Evolutionary conservation across 192 early-diverging fungal genomes (phyloP).

Genomic region (Coemansia sp.): DNA sequence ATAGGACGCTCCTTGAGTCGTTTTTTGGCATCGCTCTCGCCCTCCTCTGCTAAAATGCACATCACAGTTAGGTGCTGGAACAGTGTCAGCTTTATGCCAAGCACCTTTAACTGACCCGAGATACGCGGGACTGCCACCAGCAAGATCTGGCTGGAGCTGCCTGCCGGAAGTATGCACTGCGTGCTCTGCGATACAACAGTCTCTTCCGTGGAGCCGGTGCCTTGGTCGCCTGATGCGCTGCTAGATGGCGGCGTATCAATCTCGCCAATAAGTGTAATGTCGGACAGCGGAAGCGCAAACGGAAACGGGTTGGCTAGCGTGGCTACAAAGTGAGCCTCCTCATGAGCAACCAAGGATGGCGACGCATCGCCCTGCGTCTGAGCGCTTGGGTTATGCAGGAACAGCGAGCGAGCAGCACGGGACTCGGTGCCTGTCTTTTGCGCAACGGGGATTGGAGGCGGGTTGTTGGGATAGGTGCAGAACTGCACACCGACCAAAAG

Average conservation of each 20-base stretch:
- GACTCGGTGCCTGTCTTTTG: not conserved
- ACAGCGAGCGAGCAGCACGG: conserved; percentile 12
- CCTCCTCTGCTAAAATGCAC: conserved; percentile 28
- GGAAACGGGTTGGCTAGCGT: conserved; percentile 47
- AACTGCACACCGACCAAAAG: conserved; percentile 41
- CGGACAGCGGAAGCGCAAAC: conserved; percentile 32
- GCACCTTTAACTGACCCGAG: conserved; percentile 19
- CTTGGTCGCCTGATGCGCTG: not conserved
- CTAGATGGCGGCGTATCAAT: not conserved
- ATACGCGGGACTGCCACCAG: conserved; percentile 14
- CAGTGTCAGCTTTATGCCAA: conserved; percentile 19
- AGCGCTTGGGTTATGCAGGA: conserved; percentile 47
- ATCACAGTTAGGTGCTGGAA: conserved; percentile 26
- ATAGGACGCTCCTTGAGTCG: conserved; percentile 19
- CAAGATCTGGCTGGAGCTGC: conserved; percentile 19
- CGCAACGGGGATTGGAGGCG: conserved; percentile 8
- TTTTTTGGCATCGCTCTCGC: conserved; percentile 9
- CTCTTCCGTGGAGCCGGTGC: not conserved
- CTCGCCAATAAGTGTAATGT: conserved; percentile 10
- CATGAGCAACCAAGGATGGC: conserved; percentile 20
- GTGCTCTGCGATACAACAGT: not conserved
- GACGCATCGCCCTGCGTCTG: conserved; percentile 21
- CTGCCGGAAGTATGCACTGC: conserved; percentile 21
- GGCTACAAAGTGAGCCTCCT: conserved; percentile 29
- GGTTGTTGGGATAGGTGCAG: conserved; percentile 10